Conservation (phyloP, 176 grass and related monocot species). For the Carex littledalei region DNA sequence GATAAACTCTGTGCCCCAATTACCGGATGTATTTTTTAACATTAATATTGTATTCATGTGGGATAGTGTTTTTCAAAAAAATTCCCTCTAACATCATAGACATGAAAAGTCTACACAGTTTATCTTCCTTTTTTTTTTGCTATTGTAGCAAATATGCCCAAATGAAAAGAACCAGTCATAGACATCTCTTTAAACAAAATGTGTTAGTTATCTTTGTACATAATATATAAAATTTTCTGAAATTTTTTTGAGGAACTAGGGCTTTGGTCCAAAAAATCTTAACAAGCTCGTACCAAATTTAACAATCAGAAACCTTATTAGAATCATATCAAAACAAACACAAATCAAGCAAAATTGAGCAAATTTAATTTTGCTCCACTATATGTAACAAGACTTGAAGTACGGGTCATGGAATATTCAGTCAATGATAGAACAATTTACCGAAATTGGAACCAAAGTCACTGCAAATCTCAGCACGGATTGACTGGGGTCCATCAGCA, state of each 20-base stretch:
- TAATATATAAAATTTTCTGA: background rate
- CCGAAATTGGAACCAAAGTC: conserved; percentile 81
- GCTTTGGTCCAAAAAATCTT: background rate
- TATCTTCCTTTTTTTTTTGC: background rate
- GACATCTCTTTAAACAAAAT: background rate
- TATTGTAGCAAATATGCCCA: background rate
- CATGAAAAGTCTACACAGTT: background rate
- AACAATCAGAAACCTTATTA: background rate
- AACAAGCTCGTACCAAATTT: background rate
- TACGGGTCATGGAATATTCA: background rate
- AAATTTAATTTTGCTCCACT: background rate
- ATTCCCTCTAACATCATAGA: background rate
- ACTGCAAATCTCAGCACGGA: conserved; percentile 68
- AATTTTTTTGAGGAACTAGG: background rate
- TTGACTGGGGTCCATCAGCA: conserved; percentile 56
- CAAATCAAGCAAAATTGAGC: background rate
- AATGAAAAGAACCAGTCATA: background rate
- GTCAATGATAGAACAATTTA: conserved; percentile 23
- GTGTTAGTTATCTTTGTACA: background rate
- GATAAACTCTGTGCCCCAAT: background rate
- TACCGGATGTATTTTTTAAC: too few species aligned
- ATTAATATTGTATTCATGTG: background rate
- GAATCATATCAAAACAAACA: background rate
- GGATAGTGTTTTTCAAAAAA: background rate
- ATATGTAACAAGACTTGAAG: background rate